Evolutionary conservation across 1,139 yeast genomes (phyloP).

Genomic region (Geotrichum restrictum): DNA sequence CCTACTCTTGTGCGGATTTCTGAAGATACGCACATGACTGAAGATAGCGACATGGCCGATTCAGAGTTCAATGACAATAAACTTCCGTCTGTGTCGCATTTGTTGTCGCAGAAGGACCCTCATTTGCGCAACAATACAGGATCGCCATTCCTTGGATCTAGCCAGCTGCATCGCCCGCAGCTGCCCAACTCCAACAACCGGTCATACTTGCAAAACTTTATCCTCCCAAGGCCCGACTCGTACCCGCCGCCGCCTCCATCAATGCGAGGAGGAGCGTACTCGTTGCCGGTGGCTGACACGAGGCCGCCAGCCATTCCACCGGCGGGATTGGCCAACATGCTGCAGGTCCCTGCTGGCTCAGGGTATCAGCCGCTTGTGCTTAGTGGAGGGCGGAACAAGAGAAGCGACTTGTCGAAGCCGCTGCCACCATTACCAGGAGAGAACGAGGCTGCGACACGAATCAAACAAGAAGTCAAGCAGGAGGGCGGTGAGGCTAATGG

Average conservation of each 20-base stretch:
- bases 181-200: neutral
- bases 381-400: neutral
- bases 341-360: neutral
- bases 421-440: constrained; percentile 36
- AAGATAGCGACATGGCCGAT: constrained; percentile 8
- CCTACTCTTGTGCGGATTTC: constrained; percentile 30
- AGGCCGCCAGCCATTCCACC: constrained; percentile 31
- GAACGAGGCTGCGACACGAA: neutral
- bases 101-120: constrained; percentile 11
- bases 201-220: constrained; percentile 2
- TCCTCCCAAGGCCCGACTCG: constrained; percentile 30
- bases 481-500: constrained; percentile 25
- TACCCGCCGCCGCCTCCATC: constrained; percentile 22
- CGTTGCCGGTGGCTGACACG: constrained; percentile 31
- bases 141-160: neutral
- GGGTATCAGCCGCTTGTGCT: too few relatives aligned
- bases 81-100: constrained; percentile 16
- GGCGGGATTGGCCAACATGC: constrained; percentile 22
- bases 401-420: constrained; percentile 29
- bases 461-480: neutral
- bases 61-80: constrained; percentile 4
- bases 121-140: neutral
- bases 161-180: neutral
- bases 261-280: neutral
- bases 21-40: constrained; percentile 33